Evolutionary conservation across 1,139 yeast species (phyloP).

Genomic region (Suhomyces coccinellae): DNA sequence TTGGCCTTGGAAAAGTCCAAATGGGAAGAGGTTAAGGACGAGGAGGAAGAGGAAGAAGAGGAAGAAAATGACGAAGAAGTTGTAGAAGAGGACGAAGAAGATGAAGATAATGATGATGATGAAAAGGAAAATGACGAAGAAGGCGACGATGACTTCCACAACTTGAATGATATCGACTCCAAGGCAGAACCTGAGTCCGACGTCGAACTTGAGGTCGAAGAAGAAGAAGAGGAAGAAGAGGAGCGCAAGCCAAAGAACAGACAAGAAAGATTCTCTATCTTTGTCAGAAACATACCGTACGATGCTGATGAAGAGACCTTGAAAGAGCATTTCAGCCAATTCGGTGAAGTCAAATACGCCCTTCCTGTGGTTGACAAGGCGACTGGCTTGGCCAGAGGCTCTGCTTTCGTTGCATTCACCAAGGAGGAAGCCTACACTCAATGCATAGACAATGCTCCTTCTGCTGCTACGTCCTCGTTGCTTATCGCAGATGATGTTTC

Average conservation of each 20-base stretch:
- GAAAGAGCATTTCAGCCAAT: slow-evolving; percentile 72
- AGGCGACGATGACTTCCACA: slow-evolving; percentile 16
- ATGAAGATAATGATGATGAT: slow-evolving; percentile 30
- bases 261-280: slow-evolving; percentile 70
- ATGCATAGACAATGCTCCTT: slow-evolving; percentile 80
- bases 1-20: slow-evolving; percentile 85
- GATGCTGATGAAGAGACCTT: slow-evolving; percentile 85
- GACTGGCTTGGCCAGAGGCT: slow-evolving; percentile 87
- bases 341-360: slow-evolving; percentile 91
- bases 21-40: slow-evolving; percentile 56
- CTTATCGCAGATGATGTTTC: slow-evolving; percentile 90
- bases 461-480: slow-evolving; percentile 71
- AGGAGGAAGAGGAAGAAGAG: slow-evolving; percentile 35
- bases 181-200: slow-evolving; percentile 27
- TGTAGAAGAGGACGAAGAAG: slow-evolving; percentile 26
- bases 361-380: slow-evolving; percentile 86
- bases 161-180: slow-evolving; percentile 24
- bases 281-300: slow-evolving; percentile 91
- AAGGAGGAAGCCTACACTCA: slow-evolving; percentile 60
- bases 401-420: slow-evolving; percentile 89
- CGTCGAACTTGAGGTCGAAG: slow-evolving; percentile 16
- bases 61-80: slow-evolving; percentile 29
- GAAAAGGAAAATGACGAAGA: slow-evolving; percentile 25
- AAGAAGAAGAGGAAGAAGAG: slow-evolving; percentile 30
- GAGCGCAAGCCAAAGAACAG: slow-evolving; percentile 49